A percentile compares a stretch with the other conserved stretches of the same genome.
Evolutionary conservation across 2,329 filamentous ascomycete species (phyloP).

Genomic region (Lasiodiplodia citricola): DNA sequence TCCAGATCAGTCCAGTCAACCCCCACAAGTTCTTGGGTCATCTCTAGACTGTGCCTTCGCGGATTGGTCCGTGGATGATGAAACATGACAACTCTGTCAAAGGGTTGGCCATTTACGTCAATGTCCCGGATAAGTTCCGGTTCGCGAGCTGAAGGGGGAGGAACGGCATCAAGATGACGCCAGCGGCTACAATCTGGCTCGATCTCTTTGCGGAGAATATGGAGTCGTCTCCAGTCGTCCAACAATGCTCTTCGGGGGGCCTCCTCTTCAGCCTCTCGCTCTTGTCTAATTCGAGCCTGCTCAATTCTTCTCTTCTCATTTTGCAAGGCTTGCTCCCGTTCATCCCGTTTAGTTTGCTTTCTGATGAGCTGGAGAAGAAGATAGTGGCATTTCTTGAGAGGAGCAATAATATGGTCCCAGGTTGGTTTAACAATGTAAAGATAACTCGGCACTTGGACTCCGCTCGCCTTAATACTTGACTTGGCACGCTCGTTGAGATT

Average conservation of each 20-base stretch:
- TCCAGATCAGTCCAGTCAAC: slow-evolving; percentile 41
- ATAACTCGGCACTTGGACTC: slow-evolving; percentile 28
- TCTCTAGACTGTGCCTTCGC: slow-evolving; percentile 37
- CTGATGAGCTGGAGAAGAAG: neutral
- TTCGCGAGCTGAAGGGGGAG: neutral
- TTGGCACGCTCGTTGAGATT: slow-evolving; percentile 31
- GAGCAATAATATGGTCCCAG: slow-evolving; percentile 34
- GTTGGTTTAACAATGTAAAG: slow-evolving; percentile 35
- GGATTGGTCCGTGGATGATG: neutral
- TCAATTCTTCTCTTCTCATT: neutral
- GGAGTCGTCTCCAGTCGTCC: slow-evolving; percentile 13
- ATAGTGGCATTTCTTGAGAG: slow-evolving; percentile 30
- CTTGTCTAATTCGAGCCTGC: neutral
- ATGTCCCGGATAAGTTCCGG: slow-evolving; percentile 26
- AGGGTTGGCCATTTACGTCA: slow-evolving; percentile 47
- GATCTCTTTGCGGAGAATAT: slow-evolving; percentile 10
- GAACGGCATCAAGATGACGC: neutral
- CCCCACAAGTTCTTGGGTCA: slow-evolving; percentile 28
- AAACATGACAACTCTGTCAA: slow-evolving; percentile 48
- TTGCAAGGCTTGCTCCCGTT: neutral
- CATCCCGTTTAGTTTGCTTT: neutral
- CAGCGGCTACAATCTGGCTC: slow-evolving; percentile 2
- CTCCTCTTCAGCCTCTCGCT: neutral
- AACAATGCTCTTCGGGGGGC: neutral
- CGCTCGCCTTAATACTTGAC: slow-evolving; percentile 35